Evolutionary conservation across 2,329 filamentous ascomycete genomes (phyloP), one percentile per base, ranked within the genome.

Genomic region (Fusarium neocosmosporiellum): DNA sequence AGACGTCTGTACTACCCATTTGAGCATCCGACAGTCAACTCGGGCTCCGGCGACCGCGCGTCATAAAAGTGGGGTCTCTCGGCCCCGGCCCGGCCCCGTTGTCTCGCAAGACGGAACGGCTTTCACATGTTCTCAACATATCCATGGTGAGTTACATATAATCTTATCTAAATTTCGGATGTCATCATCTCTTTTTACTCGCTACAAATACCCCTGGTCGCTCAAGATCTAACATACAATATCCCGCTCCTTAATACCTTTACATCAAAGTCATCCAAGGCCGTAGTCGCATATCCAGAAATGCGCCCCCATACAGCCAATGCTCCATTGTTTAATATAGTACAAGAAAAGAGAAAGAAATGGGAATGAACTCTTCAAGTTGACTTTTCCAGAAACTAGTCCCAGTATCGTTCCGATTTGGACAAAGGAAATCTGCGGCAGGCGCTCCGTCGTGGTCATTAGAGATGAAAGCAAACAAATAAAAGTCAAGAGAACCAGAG

Each of bases 251-350:
- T 57, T 53, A 62, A 74, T 66, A 72, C 67, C 65, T 67, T 61
- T 74, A 67, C 69, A 67, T 77, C 64, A 71, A 75, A 68, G 63
- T 77, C 75, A 68, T 77, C 70, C 64, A 41, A 73, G 53, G 67
- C 63, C 70, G 61, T 69, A 34, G 62, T 63, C 73, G 65, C 66
- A 73, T 73, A 69, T 63, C 65, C 75, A 33, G 57, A 64, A 73
- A 67, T 71, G 63, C 55, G 55, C 61, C 58, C 58, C 39, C 53
- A 34, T 69, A 46, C 37, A 48, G 36, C 37, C 65, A 61, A 60
- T 48, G 27, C 34, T 63, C 59, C 66, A 43, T 64, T 65, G 67
- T 34, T 74, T 72, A 76, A 18, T 71, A 75, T 69, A 62, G 67
- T 73, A 68, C 59, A 75, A 64, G 48, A 53, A 53, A 50, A 31